A percentile compares a stretch with the other conserved stretches of the same genome.
These are phyloP conservation scores for Fraxinus sp. DNA, from an alignment of 305 asterid genomes.

Conservation along the genomic window DNA sequence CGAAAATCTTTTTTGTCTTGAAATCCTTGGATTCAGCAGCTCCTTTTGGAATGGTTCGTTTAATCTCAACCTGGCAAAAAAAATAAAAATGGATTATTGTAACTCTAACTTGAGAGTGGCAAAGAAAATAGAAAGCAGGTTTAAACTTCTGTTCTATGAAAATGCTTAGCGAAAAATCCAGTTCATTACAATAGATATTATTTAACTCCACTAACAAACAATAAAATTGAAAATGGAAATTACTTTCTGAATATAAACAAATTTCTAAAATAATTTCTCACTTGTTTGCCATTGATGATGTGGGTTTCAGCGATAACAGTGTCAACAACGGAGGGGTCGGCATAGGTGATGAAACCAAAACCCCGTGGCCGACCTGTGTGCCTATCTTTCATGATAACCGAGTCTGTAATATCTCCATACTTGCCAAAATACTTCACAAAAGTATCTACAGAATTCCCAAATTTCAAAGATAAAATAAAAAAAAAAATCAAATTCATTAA, in stretches of 20 bases:
- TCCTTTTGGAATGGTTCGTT: slow-evolving; percentile 92
- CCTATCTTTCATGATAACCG: slow-evolving; percentile 90
- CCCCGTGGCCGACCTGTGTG: slow-evolving; percentile 92
- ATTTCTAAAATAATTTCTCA: slow-evolving; percentile 17
- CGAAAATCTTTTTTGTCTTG: slow-evolving; percentile 82
- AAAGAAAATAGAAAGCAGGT: background rate
- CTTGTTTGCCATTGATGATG: slow-evolving; percentile 84
- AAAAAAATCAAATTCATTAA: background rate
- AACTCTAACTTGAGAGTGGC: background rate
- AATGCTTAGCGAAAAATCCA: background rate
- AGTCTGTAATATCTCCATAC: slow-evolving; percentile 92
- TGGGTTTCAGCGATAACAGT: slow-evolving; percentile 86
- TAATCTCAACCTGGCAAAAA: slow-evolving; percentile 73
- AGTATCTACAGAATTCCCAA: slow-evolving; percentile 44
- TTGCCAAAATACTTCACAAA: slow-evolving; percentile 90
- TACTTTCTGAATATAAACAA: background rate
- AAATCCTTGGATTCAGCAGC: slow-evolving; percentile 82
- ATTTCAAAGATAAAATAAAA: background rate
- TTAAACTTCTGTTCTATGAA: background rate
- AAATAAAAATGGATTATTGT: background rate
- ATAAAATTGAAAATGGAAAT: background rate
- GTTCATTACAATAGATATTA: background rate
- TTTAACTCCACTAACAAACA: background rate
- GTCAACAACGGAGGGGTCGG: slow-evolving; percentile 79
- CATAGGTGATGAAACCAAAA: slow-evolving; percentile 87